Percentiles rank a stretch among this genome's conserved stretches.
Evolutionary conservation across 2,329 filamentous ascomycete species (phyloP).

Genomic region (Aspergillus sp.): DNA sequence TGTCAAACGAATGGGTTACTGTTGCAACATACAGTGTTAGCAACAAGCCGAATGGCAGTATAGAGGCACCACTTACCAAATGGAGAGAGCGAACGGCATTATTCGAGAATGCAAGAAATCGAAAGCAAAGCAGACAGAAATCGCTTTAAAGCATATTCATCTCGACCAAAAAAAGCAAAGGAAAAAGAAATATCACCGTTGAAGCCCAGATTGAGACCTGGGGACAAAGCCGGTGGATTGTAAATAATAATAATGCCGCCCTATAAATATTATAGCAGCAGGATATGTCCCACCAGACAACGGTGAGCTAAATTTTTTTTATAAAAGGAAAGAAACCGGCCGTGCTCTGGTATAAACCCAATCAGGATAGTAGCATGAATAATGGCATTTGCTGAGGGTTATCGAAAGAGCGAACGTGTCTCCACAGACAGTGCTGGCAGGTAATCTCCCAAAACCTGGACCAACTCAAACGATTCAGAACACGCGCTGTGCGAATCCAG

Average conservation of each 20-base stretch:
- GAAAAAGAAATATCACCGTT: neutral
- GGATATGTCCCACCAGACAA: too few relatives aligned
- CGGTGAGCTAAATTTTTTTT: too few relatives aligned
- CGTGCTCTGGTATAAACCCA: too few relatives aligned
- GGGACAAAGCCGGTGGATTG: neutral
- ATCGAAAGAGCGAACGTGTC: too few relatives aligned
- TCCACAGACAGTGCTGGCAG: too few relatives aligned
- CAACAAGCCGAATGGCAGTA: neutral
- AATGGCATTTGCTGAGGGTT: too few relatives aligned
- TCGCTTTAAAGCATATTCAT: neutral
- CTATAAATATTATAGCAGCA: neutral
- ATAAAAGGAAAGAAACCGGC: too few relatives aligned
- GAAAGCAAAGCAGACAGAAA: neutral
- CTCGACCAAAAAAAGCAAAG: neutral
- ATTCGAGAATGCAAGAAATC: neutral
- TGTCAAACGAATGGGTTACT: too few relatives aligned
- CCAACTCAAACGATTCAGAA: too few relatives aligned
- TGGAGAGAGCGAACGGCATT: neutral
- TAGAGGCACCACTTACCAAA: neutral
- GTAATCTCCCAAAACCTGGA: too few relatives aligned
- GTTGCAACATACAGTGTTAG: neutral
- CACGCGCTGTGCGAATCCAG: too few relatives aligned
- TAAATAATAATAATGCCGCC: neutral
- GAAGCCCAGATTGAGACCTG: neutral
- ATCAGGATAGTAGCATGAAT: too few relatives aligned